Evolutionary conservation across 139 green algal species (phyloP).

Genomic region (Chlorella sp.): DNA sequence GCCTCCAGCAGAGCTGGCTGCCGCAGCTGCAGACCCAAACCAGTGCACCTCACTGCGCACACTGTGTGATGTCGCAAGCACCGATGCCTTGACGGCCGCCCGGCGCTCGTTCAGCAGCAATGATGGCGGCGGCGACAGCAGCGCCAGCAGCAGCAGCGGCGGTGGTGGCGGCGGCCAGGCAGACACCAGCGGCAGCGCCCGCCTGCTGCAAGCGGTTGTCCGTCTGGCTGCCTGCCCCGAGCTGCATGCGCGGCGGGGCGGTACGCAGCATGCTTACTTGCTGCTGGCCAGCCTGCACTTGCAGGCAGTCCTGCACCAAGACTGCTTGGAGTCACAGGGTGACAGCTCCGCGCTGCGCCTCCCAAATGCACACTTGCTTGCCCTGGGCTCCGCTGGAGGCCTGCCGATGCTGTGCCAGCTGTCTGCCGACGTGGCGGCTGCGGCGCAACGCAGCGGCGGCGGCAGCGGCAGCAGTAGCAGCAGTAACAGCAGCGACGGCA

Average conservation of each 20-base stretch:
- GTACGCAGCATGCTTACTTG: background rate
- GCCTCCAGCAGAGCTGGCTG: background rate
- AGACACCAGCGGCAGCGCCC: background rate
- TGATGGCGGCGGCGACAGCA: too few species aligned
- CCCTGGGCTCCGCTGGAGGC: background rate
- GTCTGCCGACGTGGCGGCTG: background rate
- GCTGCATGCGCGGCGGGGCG: background rate
- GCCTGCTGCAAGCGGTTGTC: background rate
- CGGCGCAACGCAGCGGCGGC: background rate
- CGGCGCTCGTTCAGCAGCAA: background rate
- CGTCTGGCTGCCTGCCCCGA: background rate
- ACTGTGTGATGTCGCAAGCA: background rate
- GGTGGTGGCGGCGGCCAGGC: too few species aligned
- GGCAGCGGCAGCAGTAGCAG: too few species aligned
- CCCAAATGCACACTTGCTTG: background rate
- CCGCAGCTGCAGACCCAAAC: background rate
- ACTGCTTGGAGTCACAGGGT: background rate
- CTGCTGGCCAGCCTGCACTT: background rate
- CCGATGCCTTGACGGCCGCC: background rate
- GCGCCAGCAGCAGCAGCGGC: too few species aligned
- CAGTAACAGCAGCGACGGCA: too few species aligned
- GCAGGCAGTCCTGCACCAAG: background rate
- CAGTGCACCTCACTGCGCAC: background rate
- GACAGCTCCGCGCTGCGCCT: background rate
- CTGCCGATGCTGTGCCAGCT: slow-evolving; percentile 2